Evolutionary conservation across 2,329 filamentous ascomycete species (phyloP).

Genomic region (Scytalidium lignicola): DNA sequence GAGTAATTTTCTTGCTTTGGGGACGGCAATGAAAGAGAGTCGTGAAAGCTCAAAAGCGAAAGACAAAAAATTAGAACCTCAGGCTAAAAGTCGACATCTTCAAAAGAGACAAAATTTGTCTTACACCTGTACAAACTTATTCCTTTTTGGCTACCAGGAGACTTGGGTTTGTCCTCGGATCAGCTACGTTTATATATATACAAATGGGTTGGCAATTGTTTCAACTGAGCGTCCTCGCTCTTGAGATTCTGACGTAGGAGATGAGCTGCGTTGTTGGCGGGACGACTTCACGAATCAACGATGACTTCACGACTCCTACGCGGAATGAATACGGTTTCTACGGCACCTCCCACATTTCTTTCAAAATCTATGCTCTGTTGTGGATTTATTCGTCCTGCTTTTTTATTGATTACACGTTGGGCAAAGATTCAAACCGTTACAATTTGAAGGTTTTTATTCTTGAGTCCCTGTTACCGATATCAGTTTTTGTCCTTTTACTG

Average conservation of each 20-base stretch:
- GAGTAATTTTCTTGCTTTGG: slow-evolving; percentile 1
- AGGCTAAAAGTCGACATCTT: background rate
- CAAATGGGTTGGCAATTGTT: background rate
- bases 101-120: background rate
- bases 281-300: background rate
- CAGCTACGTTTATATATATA: background rate
- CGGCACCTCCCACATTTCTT: background rate
- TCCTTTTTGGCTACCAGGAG: background rate
- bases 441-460: background rate
- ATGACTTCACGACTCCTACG: no score
- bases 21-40: background rate
- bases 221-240: background rate
- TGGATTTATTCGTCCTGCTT: background rate
- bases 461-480: background rate
- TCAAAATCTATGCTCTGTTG: background rate
- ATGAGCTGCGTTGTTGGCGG: background rate
- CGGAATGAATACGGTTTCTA: no score
- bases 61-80: background rate
- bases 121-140: background rate
- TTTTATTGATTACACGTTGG: background rate
- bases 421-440: background rate
- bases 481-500: background rate
- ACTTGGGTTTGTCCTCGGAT: background rate
- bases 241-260: background rate
- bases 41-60: background rate